These are phyloP conservation scores for Suhomyces chickasaworum DNA, from an alignment of 1,139 yeast genomes.

Conservation along the genomic window DNA sequence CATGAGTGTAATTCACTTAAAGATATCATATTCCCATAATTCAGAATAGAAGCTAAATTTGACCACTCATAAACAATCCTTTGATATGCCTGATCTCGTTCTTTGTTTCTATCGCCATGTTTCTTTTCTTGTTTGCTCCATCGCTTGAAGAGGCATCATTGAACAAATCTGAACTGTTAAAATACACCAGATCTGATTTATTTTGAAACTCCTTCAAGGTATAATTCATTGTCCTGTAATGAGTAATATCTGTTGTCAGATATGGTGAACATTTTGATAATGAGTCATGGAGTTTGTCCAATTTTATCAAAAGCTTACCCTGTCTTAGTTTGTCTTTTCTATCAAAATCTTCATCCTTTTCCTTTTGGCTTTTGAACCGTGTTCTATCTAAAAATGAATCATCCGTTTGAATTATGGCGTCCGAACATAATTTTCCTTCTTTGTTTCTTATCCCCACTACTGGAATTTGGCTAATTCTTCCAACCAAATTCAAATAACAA, in stretches of 20 bases:
- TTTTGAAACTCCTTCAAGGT: constrained; percentile 40
- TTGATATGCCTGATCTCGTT: constrained; percentile 47
- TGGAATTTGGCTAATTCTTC: constrained; percentile 43
- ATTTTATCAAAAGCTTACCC: constrained; percentile 25
- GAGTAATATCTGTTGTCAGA: constrained; percentile 36
- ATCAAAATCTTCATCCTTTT: constrained; percentile 21
- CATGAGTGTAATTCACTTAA: no score
- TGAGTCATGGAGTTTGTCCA: constrained; percentile 26
- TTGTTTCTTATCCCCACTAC: constrained; percentile 38
- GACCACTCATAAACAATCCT: constrained; percentile 50
- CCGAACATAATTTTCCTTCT: constrained; percentile 41
- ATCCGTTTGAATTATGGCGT: constrained; percentile 43
- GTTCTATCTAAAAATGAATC: constrained; percentile 24
- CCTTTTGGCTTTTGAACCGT: constrained; percentile 14
- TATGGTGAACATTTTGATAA: constrained; percentile 34
- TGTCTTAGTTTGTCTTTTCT: constrained; percentile 32
- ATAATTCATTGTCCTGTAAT: constrained; percentile 33
- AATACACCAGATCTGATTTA: constrained; percentile 41
- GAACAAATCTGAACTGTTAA: constrained; percentile 35
- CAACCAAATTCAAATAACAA: constrained; percentile 37
- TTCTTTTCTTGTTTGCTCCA: constrained; percentile 25
- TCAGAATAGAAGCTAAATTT: constrained; percentile 21
- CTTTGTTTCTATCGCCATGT: constrained; percentile 39
- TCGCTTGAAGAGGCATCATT: constrained; percentile 16
- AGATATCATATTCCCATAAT: neutral